Evolutionary conservation across 495 filamentous ascomycete genomes (phyloP).

Genomic region (Annulohypoxylon nitens): DNA sequence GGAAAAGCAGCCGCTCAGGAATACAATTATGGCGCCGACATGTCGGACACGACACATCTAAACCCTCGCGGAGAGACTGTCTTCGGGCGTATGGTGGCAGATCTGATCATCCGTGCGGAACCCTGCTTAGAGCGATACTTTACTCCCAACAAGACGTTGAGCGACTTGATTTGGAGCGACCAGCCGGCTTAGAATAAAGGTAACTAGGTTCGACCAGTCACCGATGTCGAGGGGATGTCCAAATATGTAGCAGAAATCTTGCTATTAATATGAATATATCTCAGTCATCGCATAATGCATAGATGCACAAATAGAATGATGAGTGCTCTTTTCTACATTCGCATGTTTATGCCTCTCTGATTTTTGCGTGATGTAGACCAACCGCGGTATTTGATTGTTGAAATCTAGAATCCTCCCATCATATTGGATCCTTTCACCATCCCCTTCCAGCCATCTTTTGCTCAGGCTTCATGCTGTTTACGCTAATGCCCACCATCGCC

Average conservation of each 20-base stretch:
- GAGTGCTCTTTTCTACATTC: constrained; percentile 1
- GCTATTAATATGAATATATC: constrained; percentile 1
- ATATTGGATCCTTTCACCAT: constrained; percentile 34
- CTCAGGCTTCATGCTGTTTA: constrained; percentile 74
- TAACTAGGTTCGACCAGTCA: neutral
- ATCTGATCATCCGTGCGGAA: constrained; percentile 51
- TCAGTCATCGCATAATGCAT: constrained; percentile 18
- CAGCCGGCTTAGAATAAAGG: constrained; percentile 43
- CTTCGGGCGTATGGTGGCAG: constrained; percentile 63
- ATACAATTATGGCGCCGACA: constrained; percentile 56
- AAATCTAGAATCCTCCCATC: constrained; percentile 22
- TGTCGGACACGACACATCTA: constrained; percentile 62
- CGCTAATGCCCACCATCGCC: constrained; percentile 96
- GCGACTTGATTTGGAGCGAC: constrained; percentile 50
- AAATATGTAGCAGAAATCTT: neutral
- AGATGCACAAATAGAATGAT: constrained; percentile 6
- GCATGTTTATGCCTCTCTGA: neutral
- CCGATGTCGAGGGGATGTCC: constrained; percentile 9
- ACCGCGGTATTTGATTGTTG: constrained; percentile 24
- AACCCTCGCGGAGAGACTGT: constrained; percentile 58
- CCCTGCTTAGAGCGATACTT: constrained; percentile 47
- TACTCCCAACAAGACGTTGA: constrained; percentile 49
- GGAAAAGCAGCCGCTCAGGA: constrained; percentile 54
- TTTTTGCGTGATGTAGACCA: neutral
- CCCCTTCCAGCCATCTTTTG: constrained; percentile 90